Conservation (phyloP, 2,329 filamentous ascomycete species). For the Aspergillus melleus region DNA sequence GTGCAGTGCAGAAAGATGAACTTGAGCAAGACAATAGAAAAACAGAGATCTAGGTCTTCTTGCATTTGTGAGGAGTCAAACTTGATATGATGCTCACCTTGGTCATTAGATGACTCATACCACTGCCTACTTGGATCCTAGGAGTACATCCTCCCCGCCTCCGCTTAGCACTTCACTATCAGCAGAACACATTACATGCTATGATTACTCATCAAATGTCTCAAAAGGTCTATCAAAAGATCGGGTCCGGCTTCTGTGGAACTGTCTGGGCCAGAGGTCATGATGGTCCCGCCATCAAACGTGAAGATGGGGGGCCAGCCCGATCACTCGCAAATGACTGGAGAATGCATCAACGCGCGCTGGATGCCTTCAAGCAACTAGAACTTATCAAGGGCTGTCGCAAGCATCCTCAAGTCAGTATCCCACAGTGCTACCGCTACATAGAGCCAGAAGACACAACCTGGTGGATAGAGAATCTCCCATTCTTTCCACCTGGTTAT, state of each 20-base stretch:
- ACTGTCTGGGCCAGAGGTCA: constrained; percentile 31
- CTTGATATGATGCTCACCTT: too few relatives aligned
- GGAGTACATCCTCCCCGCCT: too few relatives aligned
- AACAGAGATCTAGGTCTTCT: too few relatives aligned
- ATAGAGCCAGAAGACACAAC: constrained; percentile 18
- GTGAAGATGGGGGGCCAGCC: constrained; percentile 33
- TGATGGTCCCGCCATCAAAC: constrained; percentile 29
- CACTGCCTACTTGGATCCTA: too few relatives aligned
- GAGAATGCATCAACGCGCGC: constrained; percentile 29
- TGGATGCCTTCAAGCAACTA: constrained; percentile 13
- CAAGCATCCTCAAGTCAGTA: constrained; percentile 7
- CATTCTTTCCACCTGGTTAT: constrained; percentile 29
- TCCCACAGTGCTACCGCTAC: constrained; percentile 28
- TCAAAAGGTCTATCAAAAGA: constrained; percentile 3
- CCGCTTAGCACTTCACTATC: too few relatives aligned
- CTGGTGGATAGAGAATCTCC: constrained; percentile 31
- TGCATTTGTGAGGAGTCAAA: too few relatives aligned
- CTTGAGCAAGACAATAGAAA: too few relatives aligned
- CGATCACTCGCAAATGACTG: constrained; percentile 33
- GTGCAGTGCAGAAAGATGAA: too few relatives aligned
- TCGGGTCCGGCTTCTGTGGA: constrained; percentile 34
- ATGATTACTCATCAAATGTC: too few relatives aligned
- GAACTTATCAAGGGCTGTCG: background rate
- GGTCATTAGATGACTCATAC: too few relatives aligned
- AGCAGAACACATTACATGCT: too few relatives aligned